Evolutionary conservation across 306 rosid species (phyloP).

Genomic region (Trichosanthes cucumerina): DNA sequence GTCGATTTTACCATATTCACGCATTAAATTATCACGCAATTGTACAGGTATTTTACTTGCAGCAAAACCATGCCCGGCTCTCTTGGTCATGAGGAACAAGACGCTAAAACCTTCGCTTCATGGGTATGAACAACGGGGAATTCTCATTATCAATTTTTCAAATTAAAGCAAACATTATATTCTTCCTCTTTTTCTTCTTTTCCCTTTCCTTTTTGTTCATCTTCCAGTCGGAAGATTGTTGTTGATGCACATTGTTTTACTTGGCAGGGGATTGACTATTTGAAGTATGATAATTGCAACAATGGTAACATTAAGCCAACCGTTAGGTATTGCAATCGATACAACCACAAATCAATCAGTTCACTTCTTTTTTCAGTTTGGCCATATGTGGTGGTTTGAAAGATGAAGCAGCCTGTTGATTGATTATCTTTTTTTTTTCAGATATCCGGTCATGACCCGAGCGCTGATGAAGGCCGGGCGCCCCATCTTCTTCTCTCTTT

Average conservation of each 20-base stretch:
- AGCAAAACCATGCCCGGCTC: conserved; percentile 95
- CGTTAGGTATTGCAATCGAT: conserved; percentile 33
- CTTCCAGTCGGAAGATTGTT: neutral
- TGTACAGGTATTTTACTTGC: conserved; percentile 70
- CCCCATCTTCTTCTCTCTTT: conserved; percentile 78
- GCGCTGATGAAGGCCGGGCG: conserved; percentile 78
- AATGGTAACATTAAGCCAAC: conserved; percentile 70
- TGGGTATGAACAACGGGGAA: conserved; percentile 44
- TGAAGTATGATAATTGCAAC: conserved; percentile 67
- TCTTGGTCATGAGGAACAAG: conserved; percentile 78
- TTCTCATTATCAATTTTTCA: neutral
- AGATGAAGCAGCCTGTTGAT: neutral
- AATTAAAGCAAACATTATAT: neutral
- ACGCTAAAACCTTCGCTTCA: conserved; percentile 83
- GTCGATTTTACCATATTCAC: neutral
- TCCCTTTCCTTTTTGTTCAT: neutral
- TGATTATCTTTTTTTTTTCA: conserved; percentile 15
- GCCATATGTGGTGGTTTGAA: neutral
- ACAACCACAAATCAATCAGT: neutral
- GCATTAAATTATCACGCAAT: neutral
- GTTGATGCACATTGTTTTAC: neutral
- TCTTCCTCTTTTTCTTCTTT: neutral
- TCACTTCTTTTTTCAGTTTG: neutral
- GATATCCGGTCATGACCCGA: conserved; percentile 85
- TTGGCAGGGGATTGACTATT: conserved; percentile 84